phyloP scores from a whole-genome alignment of 176 grass and related monocot genomes.

The Oryza nivara region DNA sequence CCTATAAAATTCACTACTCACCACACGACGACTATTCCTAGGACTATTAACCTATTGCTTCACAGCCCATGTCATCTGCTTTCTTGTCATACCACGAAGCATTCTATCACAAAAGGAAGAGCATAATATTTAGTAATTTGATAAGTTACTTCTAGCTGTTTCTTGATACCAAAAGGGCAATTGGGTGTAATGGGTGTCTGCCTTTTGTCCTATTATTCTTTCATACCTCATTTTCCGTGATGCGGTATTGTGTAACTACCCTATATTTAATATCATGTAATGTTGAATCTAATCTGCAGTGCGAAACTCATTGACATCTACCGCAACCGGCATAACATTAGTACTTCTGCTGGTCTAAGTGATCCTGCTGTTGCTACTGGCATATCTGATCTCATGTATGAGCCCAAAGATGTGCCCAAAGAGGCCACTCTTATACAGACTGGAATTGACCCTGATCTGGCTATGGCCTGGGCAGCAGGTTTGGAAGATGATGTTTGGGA shows the following conservation, averaged over 20 bases:
- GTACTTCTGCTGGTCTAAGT: slow-evolving; percentile 75
- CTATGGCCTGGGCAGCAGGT: slow-evolving; percentile 99
- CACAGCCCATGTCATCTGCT: neutral
- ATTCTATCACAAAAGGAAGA: neutral
- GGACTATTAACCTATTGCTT: neutral
- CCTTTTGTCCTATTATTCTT: neutral
- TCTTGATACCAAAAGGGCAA: neutral
- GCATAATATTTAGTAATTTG: neutral
- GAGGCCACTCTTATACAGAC: slow-evolving; percentile 60
- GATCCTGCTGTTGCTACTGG: slow-evolving; percentile 97
- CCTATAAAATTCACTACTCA: neutral
- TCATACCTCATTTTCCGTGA: neutral
- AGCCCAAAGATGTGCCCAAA: slow-evolving; percentile 72
- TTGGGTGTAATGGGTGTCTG: slow-evolving; percentile 28
- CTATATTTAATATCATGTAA: slow-evolving; percentile 16
- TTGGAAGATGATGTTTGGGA: slow-evolving; percentile 89
- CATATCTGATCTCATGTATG: slow-evolving; percentile 97
- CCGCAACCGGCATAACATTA: slow-evolving; percentile 93
- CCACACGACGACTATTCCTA: neutral
- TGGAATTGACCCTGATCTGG: slow-evolving; percentile 91
- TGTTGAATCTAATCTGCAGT: slow-evolving; percentile 59
- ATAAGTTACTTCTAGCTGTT: slow-evolving; percentile 9
- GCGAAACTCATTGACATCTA: slow-evolving; percentile 95
- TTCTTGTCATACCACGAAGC: neutral
- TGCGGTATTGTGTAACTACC: slow-evolving; percentile 22